Conservation (phyloP, 2,329 filamentous ascomycete species). For the Monilinia vaccinii-corymbosi region DNA sequence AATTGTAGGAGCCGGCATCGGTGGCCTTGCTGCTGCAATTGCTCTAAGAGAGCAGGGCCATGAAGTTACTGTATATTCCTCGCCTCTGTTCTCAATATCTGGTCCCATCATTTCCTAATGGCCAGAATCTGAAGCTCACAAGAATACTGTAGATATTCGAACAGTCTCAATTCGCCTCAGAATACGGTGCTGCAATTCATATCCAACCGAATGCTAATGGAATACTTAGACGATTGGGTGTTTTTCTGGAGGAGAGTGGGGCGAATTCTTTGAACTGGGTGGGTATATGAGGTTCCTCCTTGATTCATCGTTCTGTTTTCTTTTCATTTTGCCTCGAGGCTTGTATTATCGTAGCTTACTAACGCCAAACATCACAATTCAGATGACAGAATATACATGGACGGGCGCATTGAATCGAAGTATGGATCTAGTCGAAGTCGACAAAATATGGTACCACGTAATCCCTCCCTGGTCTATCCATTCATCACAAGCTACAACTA, state of each 20-base stretch:
- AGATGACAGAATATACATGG: constrained; percentile 27
- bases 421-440: constrained; percentile 25
- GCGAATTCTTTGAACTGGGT: constrained; percentile 17
- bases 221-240: constrained; percentile 39
- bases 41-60: constrained; percentile 49
- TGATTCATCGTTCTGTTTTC: not conserved
- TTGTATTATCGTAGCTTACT: not conserved
- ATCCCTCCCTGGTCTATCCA: not conserved
- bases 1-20: constrained; percentile 48
- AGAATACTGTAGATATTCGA: constrained; percentile 38
- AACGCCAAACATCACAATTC: too few species aligned
- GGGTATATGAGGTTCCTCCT: not conserved
- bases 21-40: constrained; percentile 50
- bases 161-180: constrained; percentile 45
- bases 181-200: constrained; percentile 54
- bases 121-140: not conserved
- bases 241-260: constrained; percentile 34
- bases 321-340: not conserved
- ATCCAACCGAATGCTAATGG: constrained; percentile 53
- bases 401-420: not conserved
- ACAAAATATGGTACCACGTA: constrained; percentile 40
- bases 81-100: not conserved
- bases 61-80: not conserved
- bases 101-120: not conserved
- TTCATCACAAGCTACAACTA: not conserved